Percentiles rank a stretch among this genome's conserved stretches.
Conservation (phyloP, 495 filamentous ascomycete genomes). For the Penicillium paxilli region DNA sequence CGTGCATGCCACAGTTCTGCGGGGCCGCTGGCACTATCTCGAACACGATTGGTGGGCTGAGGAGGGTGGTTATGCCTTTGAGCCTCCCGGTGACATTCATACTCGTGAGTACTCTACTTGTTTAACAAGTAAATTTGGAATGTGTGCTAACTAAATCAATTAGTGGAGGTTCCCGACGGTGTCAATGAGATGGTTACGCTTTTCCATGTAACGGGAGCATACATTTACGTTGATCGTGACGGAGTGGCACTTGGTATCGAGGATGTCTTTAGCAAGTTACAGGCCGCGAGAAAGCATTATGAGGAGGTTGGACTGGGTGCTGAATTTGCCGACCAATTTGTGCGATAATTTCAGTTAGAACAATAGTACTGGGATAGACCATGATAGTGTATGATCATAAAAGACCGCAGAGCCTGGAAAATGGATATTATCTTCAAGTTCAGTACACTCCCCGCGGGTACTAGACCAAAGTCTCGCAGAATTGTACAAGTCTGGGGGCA, state of each 20-base stretch:
- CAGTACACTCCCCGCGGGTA: no score
- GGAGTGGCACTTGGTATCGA: slow-evolving; percentile 13
- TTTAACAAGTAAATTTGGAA: background rate
- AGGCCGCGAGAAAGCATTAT: slow-evolving; percentile 16
- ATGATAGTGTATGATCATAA: no score
- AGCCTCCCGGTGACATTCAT: slow-evolving; percentile 22
- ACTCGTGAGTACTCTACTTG: background rate
- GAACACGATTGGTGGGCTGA: slow-evolving; percentile 22
- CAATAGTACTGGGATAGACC: no score
- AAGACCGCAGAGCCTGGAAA: no score
- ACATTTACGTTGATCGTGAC: slow-evolving; percentile 17
- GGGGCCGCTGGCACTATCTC: slow-evolving; percentile 20
- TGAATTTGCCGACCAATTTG: slow-evolving; percentile 18
- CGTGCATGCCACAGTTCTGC: slow-evolving; percentile 14
- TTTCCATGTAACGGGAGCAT: slow-evolving; percentile 22
- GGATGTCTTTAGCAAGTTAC: slow-evolving; percentile 20
- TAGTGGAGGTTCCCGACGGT: slow-evolving; percentile 17
- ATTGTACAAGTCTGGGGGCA: no score
- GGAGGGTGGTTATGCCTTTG: slow-evolving; percentile 19
- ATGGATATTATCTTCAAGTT: no score
- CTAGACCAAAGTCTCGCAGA: no score
- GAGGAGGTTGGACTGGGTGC: slow-evolving; percentile 14
- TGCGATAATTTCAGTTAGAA: background rate
- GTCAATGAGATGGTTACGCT: slow-evolving; percentile 19
- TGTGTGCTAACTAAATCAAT: background rate